Evolutionary conservation across 2,329 filamentous ascomycete genomes (phyloP).

Genomic region (Dothideomycetes sp.): DNA sequence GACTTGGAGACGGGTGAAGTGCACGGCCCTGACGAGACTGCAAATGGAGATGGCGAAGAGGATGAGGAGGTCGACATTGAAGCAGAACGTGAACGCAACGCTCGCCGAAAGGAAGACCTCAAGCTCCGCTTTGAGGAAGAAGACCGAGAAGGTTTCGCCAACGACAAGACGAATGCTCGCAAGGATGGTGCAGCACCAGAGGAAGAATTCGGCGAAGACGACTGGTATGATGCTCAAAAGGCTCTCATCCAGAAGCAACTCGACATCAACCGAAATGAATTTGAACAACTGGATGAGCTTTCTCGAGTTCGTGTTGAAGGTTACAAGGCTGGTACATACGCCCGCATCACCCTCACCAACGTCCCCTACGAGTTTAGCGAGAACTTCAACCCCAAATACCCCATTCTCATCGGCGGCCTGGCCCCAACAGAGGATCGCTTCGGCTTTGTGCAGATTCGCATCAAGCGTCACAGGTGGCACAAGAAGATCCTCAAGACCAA

Average conservation of each 20-base stretch:
- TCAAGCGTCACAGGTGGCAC: constrained; percentile 97
- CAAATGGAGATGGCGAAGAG: constrained; percentile 27
- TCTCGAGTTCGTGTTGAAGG: constrained; percentile 81
- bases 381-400: constrained; percentile 70
- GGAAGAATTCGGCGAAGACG: constrained; percentile 84
- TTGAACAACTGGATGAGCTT: constrained; percentile 72
- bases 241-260: constrained; percentile 88
- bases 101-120: constrained; percentile 84
- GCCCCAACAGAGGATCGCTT: constrained; percentile 90
- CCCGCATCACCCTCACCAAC: constrained; percentile 76
- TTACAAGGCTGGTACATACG: constrained; percentile 84
- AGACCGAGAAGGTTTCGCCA: constrained; percentile 89
- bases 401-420: constrained; percentile 83
- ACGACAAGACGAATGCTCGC: constrained; percentile 69
- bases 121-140: constrained; percentile 94
- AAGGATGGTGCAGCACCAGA: constrained; percentile 55
- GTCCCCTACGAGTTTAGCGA: constrained; percentile 84
- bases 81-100: constrained; percentile 82
- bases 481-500: constrained; percentile 99
- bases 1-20: constrained; percentile 72
- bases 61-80: constrained; percentile 52
- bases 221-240: constrained; percentile 98
- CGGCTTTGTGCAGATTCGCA: constrained; percentile 87
- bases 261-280: constrained; percentile 93
- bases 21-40: constrained; percentile 25